A percentile compares a stretch with the other conserved stretches of the same genome.
Conservation (phyloP, 306 rosid species). For the Elaeagnus macrophylla region DNA sequence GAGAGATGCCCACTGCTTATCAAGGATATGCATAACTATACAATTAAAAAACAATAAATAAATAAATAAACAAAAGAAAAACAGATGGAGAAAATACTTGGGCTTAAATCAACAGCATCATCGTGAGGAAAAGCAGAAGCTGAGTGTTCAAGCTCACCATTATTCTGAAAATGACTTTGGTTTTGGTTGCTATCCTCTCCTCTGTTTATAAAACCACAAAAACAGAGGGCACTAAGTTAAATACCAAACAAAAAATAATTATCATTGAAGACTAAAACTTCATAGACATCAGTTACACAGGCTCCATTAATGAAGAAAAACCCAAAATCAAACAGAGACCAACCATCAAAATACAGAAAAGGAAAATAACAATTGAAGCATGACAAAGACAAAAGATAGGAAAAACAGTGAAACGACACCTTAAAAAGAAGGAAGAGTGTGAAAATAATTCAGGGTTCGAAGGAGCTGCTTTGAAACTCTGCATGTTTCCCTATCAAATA, state of each 20-base stretch:
- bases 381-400: not conserved
- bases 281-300: not conserved
- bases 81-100: constrained; percentile 36
- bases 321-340: not conserved
- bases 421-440: constrained; percentile 41
- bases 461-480: constrained; percentile 46
- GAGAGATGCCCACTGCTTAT: not conserved
- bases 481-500: constrained; percentile 31
- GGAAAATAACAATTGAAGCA: not conserved
- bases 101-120: constrained; percentile 69
- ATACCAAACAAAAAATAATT: not conserved
- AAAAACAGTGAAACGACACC: constrained; percentile 27
- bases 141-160: constrained; percentile 64
- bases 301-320: not conserved
- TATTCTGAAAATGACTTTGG: constrained; percentile 46
- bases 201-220: constrained; percentile 39
- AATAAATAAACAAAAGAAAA: not conserved
- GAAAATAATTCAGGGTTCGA: constrained; percentile 41
- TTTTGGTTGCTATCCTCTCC: constrained; percentile 42
- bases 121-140: constrained; percentile 46
- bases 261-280: not conserved
- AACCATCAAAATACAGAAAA: not conserved
- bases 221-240: constrained; percentile 24
- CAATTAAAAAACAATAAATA: too few relatives aligned
- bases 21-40: not conserved